Evolutionary conservation across 2,329 filamentous ascomycete genomes (phyloP), one percentile per base, ranked within the genome.

Genomic region (Neonectria coccinea): DNA sequence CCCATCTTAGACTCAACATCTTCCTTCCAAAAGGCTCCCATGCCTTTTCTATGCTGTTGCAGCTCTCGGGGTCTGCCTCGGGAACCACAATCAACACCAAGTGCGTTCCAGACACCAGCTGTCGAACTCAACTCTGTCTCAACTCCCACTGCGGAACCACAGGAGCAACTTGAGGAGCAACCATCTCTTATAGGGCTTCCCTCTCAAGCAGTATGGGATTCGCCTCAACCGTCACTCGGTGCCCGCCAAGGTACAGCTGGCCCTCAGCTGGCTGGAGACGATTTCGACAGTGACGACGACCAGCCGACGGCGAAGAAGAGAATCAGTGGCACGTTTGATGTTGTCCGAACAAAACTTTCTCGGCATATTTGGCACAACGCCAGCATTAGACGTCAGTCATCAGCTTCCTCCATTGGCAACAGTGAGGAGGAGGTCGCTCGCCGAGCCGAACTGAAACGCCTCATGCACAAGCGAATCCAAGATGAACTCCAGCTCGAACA

Each of bases 391-490:
- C 74, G 80, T 31, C 78, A 77, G 39, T 81, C 82, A 2, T 80
- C 77, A 36, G 77, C 78, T 4, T 80, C 80, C 16, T 80, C 80
- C 16, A 75, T 82, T 33, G 81, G 83, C 12, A 81, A 79, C 53
- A 86, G 82, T 51, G 79, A 86, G 25, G 85, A 87, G 65, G 85
- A 87, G 67, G 71, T 86, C 47, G 83, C 85, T 56, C 80, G 86
- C 29, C 81, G 86, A 67, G 86, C 85, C 29, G 86, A 89, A 68
- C 74, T 89, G 58, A 85, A 82, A 68, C 81, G 86, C 20, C 77
- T 88, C 9, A 83, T 86, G 74, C 83, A 85, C 53, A 84, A 83
- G 68, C 81, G 86, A 65, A 88, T 89, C n/a, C 85, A 85, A 65
- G 82, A 87, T 47, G 87, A 89, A 68, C 78, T 89, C 4, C 81